Evolutionary conservation across 2,329 filamentous ascomycete species (phyloP).

Genomic region (Aureobasidium sp.): DNA sequence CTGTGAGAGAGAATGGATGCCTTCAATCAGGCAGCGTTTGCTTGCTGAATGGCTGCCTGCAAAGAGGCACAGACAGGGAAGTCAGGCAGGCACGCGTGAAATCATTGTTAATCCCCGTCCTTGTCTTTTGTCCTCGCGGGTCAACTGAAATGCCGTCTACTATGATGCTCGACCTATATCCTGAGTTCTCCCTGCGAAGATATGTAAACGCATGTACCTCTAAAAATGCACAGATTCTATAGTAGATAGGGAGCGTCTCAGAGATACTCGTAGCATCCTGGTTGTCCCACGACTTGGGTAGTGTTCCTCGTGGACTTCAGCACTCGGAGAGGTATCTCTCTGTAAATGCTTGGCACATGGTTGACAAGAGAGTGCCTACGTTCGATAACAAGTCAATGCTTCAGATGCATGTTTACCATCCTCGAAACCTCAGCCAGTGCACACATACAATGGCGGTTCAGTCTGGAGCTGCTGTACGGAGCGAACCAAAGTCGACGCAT

Average conservation of each 20-base stretch:
- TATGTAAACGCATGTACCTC: no score
- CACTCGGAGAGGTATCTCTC: no score
- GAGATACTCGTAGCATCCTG: no score
- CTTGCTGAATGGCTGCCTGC: slow-evolving; percentile 8
- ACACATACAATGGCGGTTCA: slow-evolving; percentile 10
- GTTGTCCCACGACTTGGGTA: neutral
- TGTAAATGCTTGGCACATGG: neutral
- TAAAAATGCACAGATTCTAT: no score
- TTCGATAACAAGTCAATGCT: neutral
- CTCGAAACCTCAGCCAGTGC: neutral
- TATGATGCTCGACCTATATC: neutral
- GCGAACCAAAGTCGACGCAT: slow-evolving; percentile 43
- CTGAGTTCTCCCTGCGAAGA: no score
- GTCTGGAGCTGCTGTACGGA: slow-evolving; percentile 9
- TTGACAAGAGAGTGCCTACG: neutral
- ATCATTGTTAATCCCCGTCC: neutral
- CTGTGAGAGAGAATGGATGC: neutral
- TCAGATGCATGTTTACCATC: neutral
- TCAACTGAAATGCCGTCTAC: neutral
- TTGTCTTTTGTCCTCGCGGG: neutral
- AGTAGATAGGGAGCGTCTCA: no score
- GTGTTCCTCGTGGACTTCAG: neutral
- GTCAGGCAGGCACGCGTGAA: neutral
- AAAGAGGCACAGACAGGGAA: neutral
- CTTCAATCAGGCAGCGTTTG: neutral